Evolutionary conservation across 2,329 filamentous ascomycete genomes (phyloP), one percentile per base, ranked within the genome.

Genomic region (Aureobasidium pullulans): DNA sequence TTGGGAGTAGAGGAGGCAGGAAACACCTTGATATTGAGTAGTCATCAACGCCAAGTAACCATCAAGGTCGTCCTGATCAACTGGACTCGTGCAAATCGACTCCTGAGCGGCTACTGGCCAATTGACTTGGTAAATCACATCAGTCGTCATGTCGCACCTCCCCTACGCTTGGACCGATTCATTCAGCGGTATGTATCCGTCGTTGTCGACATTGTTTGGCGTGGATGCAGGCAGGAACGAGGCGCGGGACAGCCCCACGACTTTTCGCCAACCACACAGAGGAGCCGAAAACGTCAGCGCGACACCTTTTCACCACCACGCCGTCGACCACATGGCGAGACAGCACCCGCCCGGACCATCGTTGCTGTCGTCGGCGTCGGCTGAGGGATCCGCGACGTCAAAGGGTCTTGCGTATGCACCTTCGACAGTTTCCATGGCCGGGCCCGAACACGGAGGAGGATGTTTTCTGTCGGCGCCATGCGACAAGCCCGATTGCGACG

Each of bases 401-500:
- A 15, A 19, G 16, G 7, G 10, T 34, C 7, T n/a, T n/a, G 16
- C 19, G 4, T 37, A n/a, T 19, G 32, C 16, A n/a, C n/a, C n/a
- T n/a, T n/a, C n/a, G n/a, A n/a, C n/a, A n/a, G n/a, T n/a, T n/a
- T n/a, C n/a, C n/a, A 42, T 28, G 49, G 28, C 37, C 15, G 50
- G 28, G n/a, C 19, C 31, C 32, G 52, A 56, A 6, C 52, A 56
- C 31, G 52, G 31, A 16, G 29, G 16, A 4, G 29, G 16, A 4
- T 59, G 57, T 48, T 50, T 44, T 46, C n/a, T 59, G 28, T 59
- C 57, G 36, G 43, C 57, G 11, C 47, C 57, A 29, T 74, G 72
- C 63, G 72, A 66, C 58, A 71, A 75, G 60, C 72, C 72, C 31
- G 66, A 70, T 56, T 75, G 68, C 60, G 66, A 69, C 11, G 62